Conservation (phyloP, 1,284 basidiomycete genomes). For the Trichosporon sp. region DNA sequence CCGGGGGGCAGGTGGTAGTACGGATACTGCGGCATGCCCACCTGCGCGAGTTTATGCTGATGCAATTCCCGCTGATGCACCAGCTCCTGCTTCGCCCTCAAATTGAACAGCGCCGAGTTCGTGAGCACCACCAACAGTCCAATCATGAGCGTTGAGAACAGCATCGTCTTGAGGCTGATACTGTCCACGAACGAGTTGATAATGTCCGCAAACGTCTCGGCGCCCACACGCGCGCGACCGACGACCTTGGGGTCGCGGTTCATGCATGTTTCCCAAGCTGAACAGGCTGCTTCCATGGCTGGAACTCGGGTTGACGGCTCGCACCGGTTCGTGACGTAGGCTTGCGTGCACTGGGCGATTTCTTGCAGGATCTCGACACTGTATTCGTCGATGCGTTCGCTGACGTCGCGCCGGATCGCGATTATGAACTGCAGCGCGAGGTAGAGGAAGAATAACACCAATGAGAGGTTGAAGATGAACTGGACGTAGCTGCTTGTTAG, state of each 20-base stretch:
- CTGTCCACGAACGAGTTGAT: slow-evolving; percentile 95
- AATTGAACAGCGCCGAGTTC: slow-evolving; percentile 70
- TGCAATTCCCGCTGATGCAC: slow-evolving; percentile 21
- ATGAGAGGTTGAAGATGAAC: slow-evolving; percentile 89
- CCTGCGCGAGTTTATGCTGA: background rate
- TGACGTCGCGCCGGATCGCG: slow-evolving; percentile 87
- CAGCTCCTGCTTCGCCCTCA: slow-evolving; percentile 52
- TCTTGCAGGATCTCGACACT: slow-evolving; percentile 89
- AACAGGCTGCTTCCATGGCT: slow-evolving; percentile 79
- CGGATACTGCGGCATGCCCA: background rate
- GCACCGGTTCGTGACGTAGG: slow-evolving; percentile 82
- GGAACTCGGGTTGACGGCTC: slow-evolving; percentile 68
- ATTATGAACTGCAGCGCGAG: slow-evolving; percentile 80
- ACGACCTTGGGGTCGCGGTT: slow-evolving; percentile 86
- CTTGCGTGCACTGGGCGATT: slow-evolving; percentile 76
- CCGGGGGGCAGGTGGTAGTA: background rate
- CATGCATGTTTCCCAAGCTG: slow-evolving; percentile 94
- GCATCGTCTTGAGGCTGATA: slow-evolving; percentile 95
- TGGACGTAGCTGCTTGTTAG: slow-evolving; percentile 73
- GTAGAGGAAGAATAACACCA: slow-evolving; percentile 82
- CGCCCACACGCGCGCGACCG: slow-evolving; percentile 83
- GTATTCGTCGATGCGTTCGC: slow-evolving; percentile 83
- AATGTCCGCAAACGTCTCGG: slow-evolving; percentile 93
- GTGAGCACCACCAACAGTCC: slow-evolving; percentile 78
- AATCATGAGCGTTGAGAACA: slow-evolving; percentile 77